phyloP scores from a whole-genome alignment of 768 basidiomycete genomes.

The Scleroderma bovista region DNA sequence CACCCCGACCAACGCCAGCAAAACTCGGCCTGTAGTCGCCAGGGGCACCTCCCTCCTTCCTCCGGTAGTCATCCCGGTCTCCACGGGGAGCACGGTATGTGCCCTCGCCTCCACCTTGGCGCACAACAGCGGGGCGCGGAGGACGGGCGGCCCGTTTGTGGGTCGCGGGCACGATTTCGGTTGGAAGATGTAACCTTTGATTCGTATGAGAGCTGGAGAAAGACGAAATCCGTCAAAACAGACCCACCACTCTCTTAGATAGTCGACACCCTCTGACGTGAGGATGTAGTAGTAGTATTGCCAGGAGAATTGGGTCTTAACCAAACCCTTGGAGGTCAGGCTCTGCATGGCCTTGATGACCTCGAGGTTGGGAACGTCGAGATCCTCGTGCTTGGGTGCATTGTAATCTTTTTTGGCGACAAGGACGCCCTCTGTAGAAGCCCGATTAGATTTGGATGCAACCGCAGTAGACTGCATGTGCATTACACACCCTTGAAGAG shows the following conservation, averaged over 20 bases:
- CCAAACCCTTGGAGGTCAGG: slow-evolving; percentile 70
- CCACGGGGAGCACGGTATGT: slow-evolving; percentile 87
- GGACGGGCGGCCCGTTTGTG: slow-evolving; percentile 95
- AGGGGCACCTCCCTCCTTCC: slow-evolving; percentile 83
- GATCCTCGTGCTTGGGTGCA: slow-evolving; percentile 92
- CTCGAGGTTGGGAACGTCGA: slow-evolving; percentile 64
- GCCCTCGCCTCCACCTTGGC: slow-evolving; percentile 66
- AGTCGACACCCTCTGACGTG: slow-evolving; percentile 95
- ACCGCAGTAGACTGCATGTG: background rate
- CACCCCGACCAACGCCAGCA: slow-evolving; percentile 85
- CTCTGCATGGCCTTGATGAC: slow-evolving; percentile 71
- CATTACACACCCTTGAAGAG: slow-evolving; percentile 95
- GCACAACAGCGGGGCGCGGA: slow-evolving; percentile 72
- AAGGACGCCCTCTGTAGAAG: slow-evolving; percentile 81
- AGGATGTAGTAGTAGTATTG: slow-evolving; percentile 98
- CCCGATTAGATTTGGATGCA: background rate
- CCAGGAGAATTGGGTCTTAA: slow-evolving; percentile 99
- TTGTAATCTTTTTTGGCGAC: slow-evolving; percentile 99
- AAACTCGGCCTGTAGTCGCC: slow-evolving; percentile 88
- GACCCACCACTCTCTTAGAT: slow-evolving; percentile 80
- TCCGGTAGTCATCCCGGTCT: slow-evolving; percentile 84
- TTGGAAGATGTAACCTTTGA: slow-evolving; percentile 83
- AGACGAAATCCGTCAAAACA: background rate
- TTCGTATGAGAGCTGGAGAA: background rate
- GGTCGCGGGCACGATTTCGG: slow-evolving; percentile 94